phyloP scores from a whole-genome alignment of 768 basidiomycete species.

The Rubroboletus pulcherrimus region DNA sequence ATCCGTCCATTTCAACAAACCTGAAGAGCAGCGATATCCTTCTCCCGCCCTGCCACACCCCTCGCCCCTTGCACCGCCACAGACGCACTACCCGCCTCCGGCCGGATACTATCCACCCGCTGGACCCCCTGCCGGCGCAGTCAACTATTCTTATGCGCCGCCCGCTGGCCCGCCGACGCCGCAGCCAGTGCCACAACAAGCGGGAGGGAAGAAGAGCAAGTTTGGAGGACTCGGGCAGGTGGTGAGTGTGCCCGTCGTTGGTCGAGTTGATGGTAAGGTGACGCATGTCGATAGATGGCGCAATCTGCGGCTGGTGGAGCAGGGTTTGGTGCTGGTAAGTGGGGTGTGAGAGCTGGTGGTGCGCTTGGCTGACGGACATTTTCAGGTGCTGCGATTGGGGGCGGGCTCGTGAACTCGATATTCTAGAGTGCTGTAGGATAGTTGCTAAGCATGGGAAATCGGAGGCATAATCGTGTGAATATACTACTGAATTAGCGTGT shows the following conservation, averaged over 20 bases:
- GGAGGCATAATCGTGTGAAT: constrained; percentile 19
- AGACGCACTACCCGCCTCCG: constrained; percentile 9
- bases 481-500: constrained; percentile 13
- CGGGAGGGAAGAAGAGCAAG: constrained; percentile 33
- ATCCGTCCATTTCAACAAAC: constrained; percentile 3
- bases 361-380: background rate
- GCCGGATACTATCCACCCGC: constrained; percentile 14
- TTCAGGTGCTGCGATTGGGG: constrained; percentile 43
- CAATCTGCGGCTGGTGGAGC: constrained; percentile 38
- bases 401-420: constrained; percentile 44
- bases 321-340: constrained; percentile 46
- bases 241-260: constrained; percentile 22
- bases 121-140: constrained; percentile 14
- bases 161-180: constrained; percentile 38
- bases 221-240: constrained; percentile 39
- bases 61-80: constrained; percentile 13
- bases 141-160: constrained; percentile 13
- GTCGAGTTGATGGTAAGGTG: background rate
- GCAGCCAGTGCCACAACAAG: constrained; percentile 31
- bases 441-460: constrained; percentile 20
- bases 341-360: fast-evolving
- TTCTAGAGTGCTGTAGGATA: constrained; percentile 33
- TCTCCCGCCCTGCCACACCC: constrained; percentile 22
- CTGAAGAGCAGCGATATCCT: constrained; percentile 12
- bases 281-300: constrained; percentile 24